phyloP scores from a whole-genome alignment of 2,329 filamentous ascomycete species.

The Capronia epimyces region DNA sequence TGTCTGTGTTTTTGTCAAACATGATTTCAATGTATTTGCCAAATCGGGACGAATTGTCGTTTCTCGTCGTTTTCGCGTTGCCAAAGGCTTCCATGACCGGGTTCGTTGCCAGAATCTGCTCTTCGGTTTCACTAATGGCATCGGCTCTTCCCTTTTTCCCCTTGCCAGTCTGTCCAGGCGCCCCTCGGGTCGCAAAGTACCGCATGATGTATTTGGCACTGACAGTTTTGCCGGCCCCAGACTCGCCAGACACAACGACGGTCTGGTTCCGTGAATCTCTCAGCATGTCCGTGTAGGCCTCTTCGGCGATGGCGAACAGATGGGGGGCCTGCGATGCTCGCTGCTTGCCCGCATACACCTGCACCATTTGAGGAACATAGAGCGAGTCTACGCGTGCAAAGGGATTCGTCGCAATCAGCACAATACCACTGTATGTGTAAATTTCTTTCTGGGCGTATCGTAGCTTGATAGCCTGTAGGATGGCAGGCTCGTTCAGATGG shows the following conservation, averaged over 20 bases:
- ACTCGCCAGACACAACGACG: conserved; percentile 98
- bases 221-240: conserved; percentile 96
- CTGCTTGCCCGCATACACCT: conserved; percentile 96
- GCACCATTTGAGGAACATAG: conserved; percentile 99
- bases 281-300: conserved; percentile 98
- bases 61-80: conserved; percentile 98
- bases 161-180: conserved; percentile 76
- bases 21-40: conserved; percentile 99
- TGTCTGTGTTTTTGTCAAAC: conserved; percentile 92
- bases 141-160: conserved; percentile 67
- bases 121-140: conserved; percentile 93
- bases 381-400: conserved; percentile 96
- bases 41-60: conserved; percentile 98
- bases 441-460: conserved; percentile 98
- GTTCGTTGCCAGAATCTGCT: conserved; percentile 96
- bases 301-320: conserved; percentile 96
- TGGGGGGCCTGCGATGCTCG: conserved; percentile 94
- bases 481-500: conserved; percentile 96
- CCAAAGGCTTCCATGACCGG: conserved; percentile 99
- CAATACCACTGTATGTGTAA: conserved; percentile 98
- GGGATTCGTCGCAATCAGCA: conserved; percentile 95
- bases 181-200: conserved; percentile 96
- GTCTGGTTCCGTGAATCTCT: conserved; percentile 95
- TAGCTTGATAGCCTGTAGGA: conserved; percentile 93
- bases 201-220: conserved; percentile 99